Evolutionary conservation across 2,329 filamentous ascomycete species (phyloP).

Genomic region (Tolypocladium endophyticum): DNA sequence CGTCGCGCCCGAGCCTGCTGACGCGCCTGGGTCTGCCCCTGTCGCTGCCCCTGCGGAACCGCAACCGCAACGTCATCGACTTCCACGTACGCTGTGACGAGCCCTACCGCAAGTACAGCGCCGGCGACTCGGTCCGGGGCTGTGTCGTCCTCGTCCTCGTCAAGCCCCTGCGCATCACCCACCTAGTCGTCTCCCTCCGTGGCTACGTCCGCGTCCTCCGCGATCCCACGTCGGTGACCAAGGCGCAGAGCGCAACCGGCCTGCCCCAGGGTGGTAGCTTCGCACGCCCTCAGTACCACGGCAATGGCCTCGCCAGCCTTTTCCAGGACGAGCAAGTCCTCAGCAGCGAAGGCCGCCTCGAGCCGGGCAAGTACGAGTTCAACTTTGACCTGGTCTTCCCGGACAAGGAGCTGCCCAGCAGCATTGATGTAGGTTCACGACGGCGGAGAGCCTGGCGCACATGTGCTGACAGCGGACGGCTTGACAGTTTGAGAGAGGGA

Average conservation of each 20-base stretch:
- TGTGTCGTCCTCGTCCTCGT: constrained; percentile 61
- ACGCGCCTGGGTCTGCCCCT: constrained; percentile 42
- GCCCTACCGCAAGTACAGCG: constrained; percentile 65
- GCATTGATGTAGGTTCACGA: constrained; percentile 67
- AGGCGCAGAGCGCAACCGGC: constrained; percentile 34
- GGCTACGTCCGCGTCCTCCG: constrained; percentile 74
- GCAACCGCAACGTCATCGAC: constrained; percentile 58
- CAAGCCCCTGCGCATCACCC: constrained; percentile 68
- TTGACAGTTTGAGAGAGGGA: constrained; percentile 81
- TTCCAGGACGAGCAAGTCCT: constrained; percentile 76
- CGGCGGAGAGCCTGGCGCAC: background rate
- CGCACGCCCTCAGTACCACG: constrained; percentile 47
- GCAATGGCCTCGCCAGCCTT: constrained; percentile 68
- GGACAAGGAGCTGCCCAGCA: constrained; percentile 65
- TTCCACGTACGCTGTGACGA: constrained; percentile 71
- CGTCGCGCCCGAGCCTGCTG: constrained; percentile 29
- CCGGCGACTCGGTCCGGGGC: constrained; percentile 65
- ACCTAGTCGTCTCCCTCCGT: constrained; percentile 67
- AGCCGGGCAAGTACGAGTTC: constrained; percentile 68
- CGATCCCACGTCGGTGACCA: constrained; percentile 47
- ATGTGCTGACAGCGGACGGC: constrained; percentile 2
- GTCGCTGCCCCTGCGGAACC: constrained; percentile 36
- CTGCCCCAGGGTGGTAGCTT: constrained; percentile 26
- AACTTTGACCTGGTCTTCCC: constrained; percentile 66
- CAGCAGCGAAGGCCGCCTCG: constrained; percentile 66